A percentile compares a stretch with the other conserved stretches of the same genome.
phyloP scores from a whole-genome alignment of 164 flowering plant genomes.

The Akebia trifoliata region DNA sequence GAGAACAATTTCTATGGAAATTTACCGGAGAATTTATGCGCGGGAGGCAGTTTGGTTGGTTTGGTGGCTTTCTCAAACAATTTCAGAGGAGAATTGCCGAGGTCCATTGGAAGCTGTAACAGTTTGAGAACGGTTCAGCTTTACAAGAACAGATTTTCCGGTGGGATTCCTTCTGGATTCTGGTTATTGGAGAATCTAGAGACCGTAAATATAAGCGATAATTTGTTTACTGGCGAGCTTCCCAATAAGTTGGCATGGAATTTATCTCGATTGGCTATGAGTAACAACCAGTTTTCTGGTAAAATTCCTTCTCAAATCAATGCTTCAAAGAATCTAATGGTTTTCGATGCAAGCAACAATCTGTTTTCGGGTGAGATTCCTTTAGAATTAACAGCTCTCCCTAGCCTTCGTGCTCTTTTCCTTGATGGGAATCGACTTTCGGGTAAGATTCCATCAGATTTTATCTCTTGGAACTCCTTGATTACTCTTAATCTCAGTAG shows the following conservation, averaged over 20 bases:
- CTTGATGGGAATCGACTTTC: constrained; percentile 48
- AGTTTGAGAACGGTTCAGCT: constrained; percentile 32
- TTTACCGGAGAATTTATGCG: too few relatives aligned
- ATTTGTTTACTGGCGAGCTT: constrained; percentile 44
- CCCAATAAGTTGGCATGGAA: constrained; percentile 29
- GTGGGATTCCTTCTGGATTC: constrained; percentile 36
- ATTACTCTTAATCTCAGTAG: constrained; percentile 30
- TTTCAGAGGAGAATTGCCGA: too few relatives aligned
- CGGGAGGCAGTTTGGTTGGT: too few relatives aligned
- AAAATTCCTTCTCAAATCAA: constrained; percentile 31
- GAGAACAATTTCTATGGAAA: too few relatives aligned
- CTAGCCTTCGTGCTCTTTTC: constrained; percentile 23
- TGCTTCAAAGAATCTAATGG: constrained; percentile 23
- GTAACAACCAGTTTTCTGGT: constrained; percentile 48
- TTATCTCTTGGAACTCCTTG: constrained; percentile 42
- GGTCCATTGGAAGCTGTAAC: too few relatives aligned
- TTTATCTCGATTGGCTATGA: constrained; percentile 39
- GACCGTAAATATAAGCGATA: constrained; percentile 23
- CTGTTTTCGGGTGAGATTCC: constrained; percentile 46
- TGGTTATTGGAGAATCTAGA: constrained; percentile 33
- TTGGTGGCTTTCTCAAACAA: too few relatives aligned
- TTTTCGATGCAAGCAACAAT: constrained; percentile 51
- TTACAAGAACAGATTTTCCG: constrained; percentile 34
- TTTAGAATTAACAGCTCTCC: constrained; percentile 31
- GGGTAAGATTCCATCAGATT: constrained; percentile 33